Percentiles rank a stretch among this genome's conserved stretches.
These are phyloP conservation scores for Oryza brachyantha DNA, from an alignment of 176 grass and related monocot genomes.

Conservation along the genomic window DNA sequence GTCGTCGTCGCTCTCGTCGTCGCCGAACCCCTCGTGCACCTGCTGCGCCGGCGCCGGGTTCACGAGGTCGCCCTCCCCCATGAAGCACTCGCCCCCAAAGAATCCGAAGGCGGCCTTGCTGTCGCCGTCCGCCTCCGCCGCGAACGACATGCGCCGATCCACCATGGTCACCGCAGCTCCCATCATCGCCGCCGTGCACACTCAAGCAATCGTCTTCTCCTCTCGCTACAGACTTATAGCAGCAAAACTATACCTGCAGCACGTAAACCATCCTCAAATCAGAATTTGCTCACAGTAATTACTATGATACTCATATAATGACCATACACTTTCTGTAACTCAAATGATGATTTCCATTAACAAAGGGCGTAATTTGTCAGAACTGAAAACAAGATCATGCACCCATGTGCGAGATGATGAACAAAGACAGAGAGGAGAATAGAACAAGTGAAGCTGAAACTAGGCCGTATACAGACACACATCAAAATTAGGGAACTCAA, in stretches of 20 bases:
- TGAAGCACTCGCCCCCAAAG: constrained; percentile 35
- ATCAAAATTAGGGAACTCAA: constrained; percentile 10
- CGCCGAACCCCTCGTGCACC: constrained; percentile 25
- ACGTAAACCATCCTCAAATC: neutral
- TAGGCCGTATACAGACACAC: neutral
- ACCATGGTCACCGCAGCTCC: constrained; percentile 6
- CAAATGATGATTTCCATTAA: neutral
- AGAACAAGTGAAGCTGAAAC: too few species aligned
- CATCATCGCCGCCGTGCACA: constrained; percentile 2
- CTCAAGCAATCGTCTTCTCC: neutral
- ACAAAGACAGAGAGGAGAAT: neutral
- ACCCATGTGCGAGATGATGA: constrained; percentile 6
- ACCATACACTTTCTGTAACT: neutral
- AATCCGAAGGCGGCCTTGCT: constrained; percentile 8
- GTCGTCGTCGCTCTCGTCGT: constrained; percentile 53
- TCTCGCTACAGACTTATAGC: neutral
- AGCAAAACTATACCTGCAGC: neutral
- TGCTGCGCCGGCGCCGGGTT: constrained; percentile 22
- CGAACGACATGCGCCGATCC: constrained; percentile 19
- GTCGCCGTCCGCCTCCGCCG: neutral
- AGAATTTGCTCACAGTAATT: neutral
- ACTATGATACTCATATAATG: neutral
- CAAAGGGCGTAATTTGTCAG: neutral
- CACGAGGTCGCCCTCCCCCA: constrained; percentile 45
- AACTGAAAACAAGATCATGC: neutral